Evolutionary conservation across 225 moss, liverwort and hornwort species (phyloP).

Genomic region (Thuidium tamariscinum): DNA sequence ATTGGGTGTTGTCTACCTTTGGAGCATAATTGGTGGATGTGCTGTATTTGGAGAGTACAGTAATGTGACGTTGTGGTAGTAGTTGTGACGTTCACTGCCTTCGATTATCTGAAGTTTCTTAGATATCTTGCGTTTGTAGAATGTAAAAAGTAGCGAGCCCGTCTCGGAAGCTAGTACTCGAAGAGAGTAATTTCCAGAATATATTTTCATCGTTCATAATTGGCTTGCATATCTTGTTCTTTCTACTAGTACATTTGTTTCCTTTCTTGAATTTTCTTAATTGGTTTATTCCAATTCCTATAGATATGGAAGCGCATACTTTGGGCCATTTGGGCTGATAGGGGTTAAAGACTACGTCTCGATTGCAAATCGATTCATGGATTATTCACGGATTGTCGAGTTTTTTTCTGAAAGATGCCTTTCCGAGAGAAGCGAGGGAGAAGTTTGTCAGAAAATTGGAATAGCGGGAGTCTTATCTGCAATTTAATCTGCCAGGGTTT

Average conservation of each 20-base stretch:
- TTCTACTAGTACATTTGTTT: neutral
- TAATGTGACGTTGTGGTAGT: neutral
- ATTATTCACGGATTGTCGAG: neutral
- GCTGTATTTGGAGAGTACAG: neutral
- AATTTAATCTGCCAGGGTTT: neutral
- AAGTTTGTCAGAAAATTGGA: neutral
- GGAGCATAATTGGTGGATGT: neutral
- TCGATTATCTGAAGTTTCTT: neutral
- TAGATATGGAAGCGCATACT: neutral
- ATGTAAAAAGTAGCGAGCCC: neutral
- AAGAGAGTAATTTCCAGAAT: neutral
- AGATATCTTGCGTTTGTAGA: neutral
- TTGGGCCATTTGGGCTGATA: neutral
- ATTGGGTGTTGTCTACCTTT: neutral
- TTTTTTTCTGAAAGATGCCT: neutral
- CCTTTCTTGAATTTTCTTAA: neutral
- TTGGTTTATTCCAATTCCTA: neutral
- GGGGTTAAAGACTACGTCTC: neutral
- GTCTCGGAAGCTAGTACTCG: neutral
- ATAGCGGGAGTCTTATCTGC: neutral
- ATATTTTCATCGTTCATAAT: neutral
- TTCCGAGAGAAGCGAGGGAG: neutral
- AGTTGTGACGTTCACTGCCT: neutral
- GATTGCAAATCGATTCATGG: neutral
- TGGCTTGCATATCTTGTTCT: neutral